Evolutionary conservation across 139 green algal species (phyloP).

Genomic region (Pedinophyceae sp.): DNA sequence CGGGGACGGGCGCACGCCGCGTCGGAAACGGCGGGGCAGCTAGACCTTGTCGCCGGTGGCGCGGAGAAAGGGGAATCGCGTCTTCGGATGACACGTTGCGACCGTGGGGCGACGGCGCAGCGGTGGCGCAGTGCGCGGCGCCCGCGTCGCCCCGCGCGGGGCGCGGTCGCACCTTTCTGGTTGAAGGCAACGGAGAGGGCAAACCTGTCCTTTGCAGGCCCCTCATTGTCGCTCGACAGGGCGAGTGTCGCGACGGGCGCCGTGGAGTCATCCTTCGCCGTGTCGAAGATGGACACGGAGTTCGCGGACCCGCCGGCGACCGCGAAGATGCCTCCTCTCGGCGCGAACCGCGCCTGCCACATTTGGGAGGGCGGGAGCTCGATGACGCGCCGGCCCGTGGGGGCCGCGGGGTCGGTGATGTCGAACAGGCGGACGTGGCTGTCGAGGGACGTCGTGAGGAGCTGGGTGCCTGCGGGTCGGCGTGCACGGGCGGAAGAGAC

Average conservation of each 20-base stretch:
- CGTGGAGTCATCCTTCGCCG: slow-evolving; percentile 21
- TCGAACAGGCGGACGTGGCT: slow-evolving; percentile 60
- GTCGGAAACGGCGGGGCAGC: slow-evolving; percentile 7
- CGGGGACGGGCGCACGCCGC: slow-evolving; percentile 53
- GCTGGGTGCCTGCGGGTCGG: slow-evolving; percentile 41
- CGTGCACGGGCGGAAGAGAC: no score
- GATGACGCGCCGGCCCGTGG: slow-evolving; percentile 31
- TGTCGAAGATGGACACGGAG: slow-evolving; percentile 18
- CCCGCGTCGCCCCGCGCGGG: no score
- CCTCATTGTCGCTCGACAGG: slow-evolving; percentile 8
- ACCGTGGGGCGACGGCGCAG: no score
- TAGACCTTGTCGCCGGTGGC: not conserved
- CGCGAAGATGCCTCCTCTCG: slow-evolving; percentile 25
- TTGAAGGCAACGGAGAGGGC: not conserved
- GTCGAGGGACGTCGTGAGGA: slow-evolving; percentile 61
- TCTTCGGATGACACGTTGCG: no score
- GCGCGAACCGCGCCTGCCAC: slow-evolving; percentile 60
- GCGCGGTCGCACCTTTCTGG: not conserved
- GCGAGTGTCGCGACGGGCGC: no score
- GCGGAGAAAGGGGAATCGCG: not conserved
- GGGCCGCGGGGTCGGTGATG: slow-evolving; percentile 20
- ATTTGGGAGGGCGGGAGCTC: slow-evolving; percentile 66
- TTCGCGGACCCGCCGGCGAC: slow-evolving; percentile 50
- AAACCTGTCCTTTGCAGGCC: slow-evolving; percentile 9
- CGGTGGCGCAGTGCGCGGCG: not conserved